These are phyloP conservation scores for Plantago elongata DNA, from an alignment of 257 asterid genomes.

Conservation along the genomic window DNA sequence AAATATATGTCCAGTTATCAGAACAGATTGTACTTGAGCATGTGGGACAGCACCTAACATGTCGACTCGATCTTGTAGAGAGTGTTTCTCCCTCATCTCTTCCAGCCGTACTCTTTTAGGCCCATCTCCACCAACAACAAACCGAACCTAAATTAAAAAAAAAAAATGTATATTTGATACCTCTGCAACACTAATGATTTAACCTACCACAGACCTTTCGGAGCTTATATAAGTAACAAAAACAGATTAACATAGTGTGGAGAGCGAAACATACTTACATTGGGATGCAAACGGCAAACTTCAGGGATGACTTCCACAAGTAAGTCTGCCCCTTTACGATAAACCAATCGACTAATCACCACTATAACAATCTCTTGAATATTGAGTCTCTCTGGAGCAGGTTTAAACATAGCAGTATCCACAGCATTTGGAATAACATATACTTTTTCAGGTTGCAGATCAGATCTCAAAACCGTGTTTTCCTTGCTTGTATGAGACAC, in stretches of 20 bases:
- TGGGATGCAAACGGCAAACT: conserved; percentile 77
- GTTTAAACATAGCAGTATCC: conserved; percentile 94
- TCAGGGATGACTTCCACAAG: conserved; percentile 96
- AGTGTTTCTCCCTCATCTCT: conserved; percentile 97
- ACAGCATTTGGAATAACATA: conserved; percentile 95
- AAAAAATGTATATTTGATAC: background rate
- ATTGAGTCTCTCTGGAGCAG: conserved; percentile 65
- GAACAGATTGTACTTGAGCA: conserved; percentile 85
- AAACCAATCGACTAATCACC: conserved; percentile 91
- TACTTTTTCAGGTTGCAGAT: conserved; percentile 92
- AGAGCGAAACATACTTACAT: conserved; percentile 38
- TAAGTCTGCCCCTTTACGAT: conserved; percentile 88
- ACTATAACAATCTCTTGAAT: conserved; percentile 65
- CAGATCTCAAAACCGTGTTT: conserved; percentile 87
- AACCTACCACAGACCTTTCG: background rate
- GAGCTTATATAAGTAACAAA: background rate
- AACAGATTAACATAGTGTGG: background rate
- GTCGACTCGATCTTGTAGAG: conserved; percentile 94
- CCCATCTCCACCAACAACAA: conserved; percentile 95
- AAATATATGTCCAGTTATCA: conserved; percentile 84
- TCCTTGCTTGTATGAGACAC: conserved; percentile 97
- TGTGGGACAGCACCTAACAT: conserved; percentile 99
- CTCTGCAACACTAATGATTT: conserved; percentile 12
- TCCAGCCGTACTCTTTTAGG: conserved; percentile 95
- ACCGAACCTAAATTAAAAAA: conserved; percentile 53